Conservation (phyloP, 768 basidiomycete genomes). For the Mycena filopes region DNA sequence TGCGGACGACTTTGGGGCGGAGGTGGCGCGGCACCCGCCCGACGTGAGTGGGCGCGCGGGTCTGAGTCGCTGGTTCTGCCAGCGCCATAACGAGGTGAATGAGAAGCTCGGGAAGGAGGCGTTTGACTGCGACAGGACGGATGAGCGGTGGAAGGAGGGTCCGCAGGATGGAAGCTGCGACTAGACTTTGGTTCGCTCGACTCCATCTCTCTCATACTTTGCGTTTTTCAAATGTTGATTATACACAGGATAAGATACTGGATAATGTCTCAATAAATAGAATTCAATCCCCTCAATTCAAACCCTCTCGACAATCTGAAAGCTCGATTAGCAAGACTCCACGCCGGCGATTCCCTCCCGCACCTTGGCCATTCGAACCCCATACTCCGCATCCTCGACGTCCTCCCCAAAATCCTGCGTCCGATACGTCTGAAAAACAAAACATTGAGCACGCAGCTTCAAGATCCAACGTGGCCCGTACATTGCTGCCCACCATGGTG, state of each 20-base stretch:
- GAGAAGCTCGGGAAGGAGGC: conserved; percentile 81
- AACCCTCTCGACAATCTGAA: not conserved
- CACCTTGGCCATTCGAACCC: conserved; percentile 9
- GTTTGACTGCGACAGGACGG: conserved; percentile 86
- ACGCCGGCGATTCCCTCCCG: not conserved
- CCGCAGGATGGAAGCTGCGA: conserved; percentile 90
- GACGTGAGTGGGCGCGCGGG: conserved; percentile 77
- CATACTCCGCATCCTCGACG: not conserved
- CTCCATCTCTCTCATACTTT: too few species aligned
- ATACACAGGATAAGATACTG: too few species aligned
- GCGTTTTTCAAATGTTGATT: too few species aligned
- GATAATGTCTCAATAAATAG: too few species aligned
- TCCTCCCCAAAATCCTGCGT: not conserved
- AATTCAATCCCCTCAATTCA: not conserved
- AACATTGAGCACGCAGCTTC: not conserved
- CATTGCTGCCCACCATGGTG: too few species aligned
- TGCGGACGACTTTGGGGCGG: conserved; percentile 83
- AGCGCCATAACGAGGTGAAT: conserved; percentile 94
- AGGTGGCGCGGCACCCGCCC: conserved; percentile 74
- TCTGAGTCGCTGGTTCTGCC: conserved; percentile 89
- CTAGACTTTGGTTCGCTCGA: conserved; percentile 43
- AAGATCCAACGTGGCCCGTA: not conserved
- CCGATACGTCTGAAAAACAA: not conserved
- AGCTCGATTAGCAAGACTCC: not conserved
- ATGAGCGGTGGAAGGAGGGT: conserved; percentile 94